Evolutionary conservation across 2,329 filamentous ascomycete species (phyloP).

Genomic region (Neofusicoccum umdonicola): DNA sequence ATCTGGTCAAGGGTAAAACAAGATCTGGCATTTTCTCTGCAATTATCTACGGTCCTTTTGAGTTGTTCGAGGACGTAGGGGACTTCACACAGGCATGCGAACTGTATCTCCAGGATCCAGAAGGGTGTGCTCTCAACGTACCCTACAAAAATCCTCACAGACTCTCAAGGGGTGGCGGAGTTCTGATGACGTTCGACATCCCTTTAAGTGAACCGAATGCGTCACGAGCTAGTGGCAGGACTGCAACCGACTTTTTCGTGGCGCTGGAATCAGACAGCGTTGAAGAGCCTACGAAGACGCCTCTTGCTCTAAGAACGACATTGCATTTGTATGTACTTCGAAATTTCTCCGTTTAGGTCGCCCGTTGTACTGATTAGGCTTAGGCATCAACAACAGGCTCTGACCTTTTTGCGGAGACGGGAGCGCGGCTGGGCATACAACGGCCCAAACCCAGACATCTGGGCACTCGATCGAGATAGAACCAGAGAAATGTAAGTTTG

Average conservation of each 20-base stretch:
- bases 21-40: slow-evolving; percentile 2
- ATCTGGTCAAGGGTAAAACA: too few species aligned
- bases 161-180: slow-evolving; percentile 18
- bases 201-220: too few species aligned
- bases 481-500: too few species aligned
- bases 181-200: neutral
- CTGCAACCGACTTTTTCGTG: neutral
- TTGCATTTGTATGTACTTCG: too few species aligned
- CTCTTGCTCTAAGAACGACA: neutral
- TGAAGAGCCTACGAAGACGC: neutral
- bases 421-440: slow-evolving; percentile 40
- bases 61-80: slow-evolving; percentile 23
- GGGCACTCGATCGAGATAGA: neutral
- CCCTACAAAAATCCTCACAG: slow-evolving; percentile 28
- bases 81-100: slow-evolving; percentile 25
- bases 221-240: neutral
- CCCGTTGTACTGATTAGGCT: too few species aligned
- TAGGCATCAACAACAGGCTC: slow-evolving; percentile 46
- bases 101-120: slow-evolving; percentile 24
- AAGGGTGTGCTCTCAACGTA: slow-evolving; percentile 24
- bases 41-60: slow-evolving; percentile 22
- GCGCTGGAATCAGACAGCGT: neutral
- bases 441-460: slow-evolving; percentile 20
- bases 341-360: too few species aligned
- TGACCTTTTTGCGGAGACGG: slow-evolving; percentile 43